phyloP scores from a whole-genome alignment of 2,329 filamentous ascomycete genomes.

The Leptosphaerulina australis region DNA sequence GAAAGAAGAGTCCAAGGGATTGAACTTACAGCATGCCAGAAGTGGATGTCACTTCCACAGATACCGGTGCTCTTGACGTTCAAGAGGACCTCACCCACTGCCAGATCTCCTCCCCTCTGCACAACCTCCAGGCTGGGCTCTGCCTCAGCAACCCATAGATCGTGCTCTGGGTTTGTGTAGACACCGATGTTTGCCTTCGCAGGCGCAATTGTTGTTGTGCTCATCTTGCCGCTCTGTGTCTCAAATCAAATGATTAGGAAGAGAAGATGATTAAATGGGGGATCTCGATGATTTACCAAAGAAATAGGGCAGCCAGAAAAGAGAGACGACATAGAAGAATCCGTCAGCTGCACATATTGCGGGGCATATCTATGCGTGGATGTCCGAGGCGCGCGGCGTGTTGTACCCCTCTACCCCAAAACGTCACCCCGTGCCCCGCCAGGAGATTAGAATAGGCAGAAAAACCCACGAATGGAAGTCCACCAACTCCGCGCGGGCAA shows the following conservation, averaged over 20 bases:
- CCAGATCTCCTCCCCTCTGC: slow-evolving; percentile 69
- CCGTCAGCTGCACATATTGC: slow-evolving; percentile 19
- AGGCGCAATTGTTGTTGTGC: slow-evolving; percentile 52
- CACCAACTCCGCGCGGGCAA: slow-evolving; percentile 13
- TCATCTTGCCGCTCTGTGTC: slow-evolving; percentile 34
- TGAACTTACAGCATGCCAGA: slow-evolving; percentile 79
- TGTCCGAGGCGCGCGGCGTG: slow-evolving; percentile 12
- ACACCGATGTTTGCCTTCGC: slow-evolving; percentile 91
- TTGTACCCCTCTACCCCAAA: slow-evolving; percentile 18
- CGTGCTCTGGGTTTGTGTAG: slow-evolving; percentile 91
- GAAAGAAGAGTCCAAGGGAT: too few relatives aligned
- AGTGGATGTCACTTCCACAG: slow-evolving; percentile 94
- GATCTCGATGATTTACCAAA: background rate
- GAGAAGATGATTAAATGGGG: slow-evolving; percentile 16
- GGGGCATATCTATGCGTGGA: slow-evolving; percentile 17
- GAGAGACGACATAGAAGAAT: slow-evolving; percentile 4
- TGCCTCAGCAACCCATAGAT: slow-evolving; percentile 85
- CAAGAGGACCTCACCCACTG: slow-evolving; percentile 83
- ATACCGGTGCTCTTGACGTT: slow-evolving; percentile 94
- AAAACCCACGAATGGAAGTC: slow-evolving; percentile 18
- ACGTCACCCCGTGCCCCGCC: slow-evolving; percentile 16
- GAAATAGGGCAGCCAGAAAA: slow-evolving; percentile 8
- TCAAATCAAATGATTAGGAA: slow-evolving; percentile 13
- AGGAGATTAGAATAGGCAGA: slow-evolving; percentile 7
- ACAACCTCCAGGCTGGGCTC: slow-evolving; percentile 78